Conservation (phyloP, 371 early-diverging fungal species). For the Rhizomucor miehei region DNA sequence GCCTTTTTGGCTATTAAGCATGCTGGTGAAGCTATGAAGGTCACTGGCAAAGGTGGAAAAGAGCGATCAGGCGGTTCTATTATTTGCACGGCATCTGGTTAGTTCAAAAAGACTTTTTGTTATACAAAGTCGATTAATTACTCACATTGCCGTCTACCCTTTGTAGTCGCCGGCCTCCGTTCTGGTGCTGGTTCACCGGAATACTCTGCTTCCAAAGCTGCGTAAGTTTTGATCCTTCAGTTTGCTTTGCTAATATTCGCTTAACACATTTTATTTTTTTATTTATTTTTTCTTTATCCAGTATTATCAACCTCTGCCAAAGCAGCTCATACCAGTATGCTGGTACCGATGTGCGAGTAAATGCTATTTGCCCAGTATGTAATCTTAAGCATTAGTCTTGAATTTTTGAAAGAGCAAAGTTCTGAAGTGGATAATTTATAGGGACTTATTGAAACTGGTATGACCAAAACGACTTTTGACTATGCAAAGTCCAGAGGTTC, state of each 20-base stretch:
- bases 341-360: slow-evolving; percentile 52
- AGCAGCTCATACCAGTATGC: slow-evolving; percentile 44
- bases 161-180: slow-evolving; percentile 43
- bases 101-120: background rate
- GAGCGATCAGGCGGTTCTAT: slow-evolving; percentile 40
- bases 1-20: slow-evolving; percentile 38
- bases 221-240: slow-evolving; percentile 21
- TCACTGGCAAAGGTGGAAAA: slow-evolving; percentile 38
- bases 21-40: slow-evolving; percentile 36
- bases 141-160: background rate
- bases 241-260: background rate
- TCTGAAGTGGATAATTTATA: slow-evolving; percentile 6
- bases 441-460: slow-evolving; percentile 58
- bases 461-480: slow-evolving; percentile 53
- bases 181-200: slow-evolving; percentile 45
- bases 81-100: slow-evolving; percentile 47
- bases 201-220: slow-evolving; percentile 47
- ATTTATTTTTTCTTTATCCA: too few relatives aligned
- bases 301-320: slow-evolving; percentile 53
- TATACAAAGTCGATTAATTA: background rate
- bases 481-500: slow-evolving; percentile 43
- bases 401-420: background rate
- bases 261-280: background rate
- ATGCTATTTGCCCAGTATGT: slow-evolving; percentile 57
- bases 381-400: background rate